Evolutionary conservation across 495 filamentous ascomycete species (phyloP).

Genomic region (Hapsidospora chrysogenum): DNA sequence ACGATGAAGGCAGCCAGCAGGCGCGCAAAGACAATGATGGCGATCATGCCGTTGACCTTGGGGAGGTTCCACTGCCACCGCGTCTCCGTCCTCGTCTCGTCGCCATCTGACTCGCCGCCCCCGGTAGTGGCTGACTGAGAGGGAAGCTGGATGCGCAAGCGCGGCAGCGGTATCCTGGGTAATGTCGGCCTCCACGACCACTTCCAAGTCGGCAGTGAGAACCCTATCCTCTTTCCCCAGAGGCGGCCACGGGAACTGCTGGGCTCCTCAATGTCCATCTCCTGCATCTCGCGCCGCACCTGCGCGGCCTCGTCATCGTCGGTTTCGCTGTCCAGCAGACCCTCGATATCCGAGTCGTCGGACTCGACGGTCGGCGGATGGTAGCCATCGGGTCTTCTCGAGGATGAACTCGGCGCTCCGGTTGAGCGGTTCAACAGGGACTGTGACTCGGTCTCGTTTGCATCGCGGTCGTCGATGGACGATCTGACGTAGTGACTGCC

Average conservation of each 20-base stretch:
- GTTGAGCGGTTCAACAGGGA: constrained; percentile 38
- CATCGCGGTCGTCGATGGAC: constrained; percentile 15
- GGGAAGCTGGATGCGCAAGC: constrained; percentile 22
- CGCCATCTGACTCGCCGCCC: constrained; percentile 3
- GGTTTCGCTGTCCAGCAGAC: constrained; percentile 21
- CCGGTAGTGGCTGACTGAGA: constrained; percentile 3
- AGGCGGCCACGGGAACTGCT: constrained; percentile 19
- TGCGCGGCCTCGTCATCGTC: constrained; percentile 31
- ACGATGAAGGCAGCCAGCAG: constrained; percentile 60
- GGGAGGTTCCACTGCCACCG: constrained; percentile 10
- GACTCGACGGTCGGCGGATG: constrained; percentile 60
- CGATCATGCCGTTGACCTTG: constrained; percentile 9
- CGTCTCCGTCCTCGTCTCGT: neutral
- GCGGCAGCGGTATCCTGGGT: constrained; percentile 30
- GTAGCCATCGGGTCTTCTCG: constrained; percentile 35
- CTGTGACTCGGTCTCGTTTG: constrained; percentile 30
- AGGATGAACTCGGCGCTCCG: constrained; percentile 11
- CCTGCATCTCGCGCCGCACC: constrained; percentile 64
- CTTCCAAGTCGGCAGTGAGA: constrained; percentile 28
- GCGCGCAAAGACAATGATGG: constrained; percentile 47
- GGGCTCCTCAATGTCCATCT: constrained; percentile 79
- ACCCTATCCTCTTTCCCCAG: constrained; percentile 34
- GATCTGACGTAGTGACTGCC: constrained; percentile 8
- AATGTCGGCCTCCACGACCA: constrained; percentile 17
- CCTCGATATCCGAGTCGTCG: constrained; percentile 20